phyloP scores from a whole-genome alignment of 768 basidiomycete genomes.

The Mycena epipterygia region DNA sequence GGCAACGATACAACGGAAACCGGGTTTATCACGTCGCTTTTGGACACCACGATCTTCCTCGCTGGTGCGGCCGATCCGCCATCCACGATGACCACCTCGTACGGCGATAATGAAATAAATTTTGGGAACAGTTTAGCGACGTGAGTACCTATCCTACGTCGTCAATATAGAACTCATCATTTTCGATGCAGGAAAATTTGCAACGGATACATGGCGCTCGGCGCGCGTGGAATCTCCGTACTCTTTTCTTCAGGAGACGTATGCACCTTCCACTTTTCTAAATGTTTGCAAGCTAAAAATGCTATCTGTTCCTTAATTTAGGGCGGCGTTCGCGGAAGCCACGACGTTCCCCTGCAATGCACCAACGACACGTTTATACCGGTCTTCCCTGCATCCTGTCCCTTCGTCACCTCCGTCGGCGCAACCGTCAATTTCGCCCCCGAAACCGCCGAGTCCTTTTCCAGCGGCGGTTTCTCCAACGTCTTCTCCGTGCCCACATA shows the following conservation, averaged over 20 bases:
- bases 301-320: no score
- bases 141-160: conserved; percentile 10
- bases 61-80: not conserved
- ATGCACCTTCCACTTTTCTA: not conserved
- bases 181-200: conserved; percentile 29
- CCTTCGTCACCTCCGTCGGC: not conserved
- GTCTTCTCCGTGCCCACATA: not conserved
- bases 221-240: conserved; percentile 45
- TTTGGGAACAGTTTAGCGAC: conserved; percentile 12
- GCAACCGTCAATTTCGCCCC: not conserved
- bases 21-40: not conserved
- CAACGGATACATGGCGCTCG: conserved; percentile 20
- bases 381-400: conserved; percentile 6
- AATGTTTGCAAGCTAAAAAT: no score
- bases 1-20: conserved; percentile 1
- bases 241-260: conserved; percentile 22
- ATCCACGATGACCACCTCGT: conserved; percentile 10
- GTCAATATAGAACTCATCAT: not conserved
- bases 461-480: not conserved
- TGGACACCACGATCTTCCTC: conserved; percentile 16
- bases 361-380: conserved; percentile 46
- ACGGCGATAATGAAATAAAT: conserved; percentile 8
- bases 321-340: conserved; percentile 16
- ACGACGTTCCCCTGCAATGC: conserved; percentile 30
- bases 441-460: not conserved